A percentile compares a stretch with the other conserved stretches of the same genome.
Conservation (phyloP, 352 stramenopile genomes). For the Globisporangium cystogenes region DNA sequence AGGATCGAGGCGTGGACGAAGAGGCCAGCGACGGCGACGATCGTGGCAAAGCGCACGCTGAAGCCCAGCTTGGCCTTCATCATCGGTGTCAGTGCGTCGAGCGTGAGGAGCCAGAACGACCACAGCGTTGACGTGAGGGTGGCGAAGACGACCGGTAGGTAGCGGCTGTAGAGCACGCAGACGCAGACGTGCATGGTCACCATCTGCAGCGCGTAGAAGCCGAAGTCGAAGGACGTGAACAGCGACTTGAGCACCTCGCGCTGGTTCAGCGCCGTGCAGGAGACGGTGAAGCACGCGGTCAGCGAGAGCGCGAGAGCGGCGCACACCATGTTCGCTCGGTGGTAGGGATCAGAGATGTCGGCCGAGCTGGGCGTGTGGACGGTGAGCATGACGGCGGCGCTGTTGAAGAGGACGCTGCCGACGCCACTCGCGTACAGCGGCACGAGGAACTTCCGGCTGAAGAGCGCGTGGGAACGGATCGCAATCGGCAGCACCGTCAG, state of each 20-base stretch:
- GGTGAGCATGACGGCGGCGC: not conserved
- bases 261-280: slow-evolving; percentile 15
- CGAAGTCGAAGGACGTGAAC: slow-evolving; percentile 30
- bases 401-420: not conserved
- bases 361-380: too few relatives aligned
- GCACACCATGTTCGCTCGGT: not conserved
- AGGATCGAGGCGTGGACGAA: not conserved
- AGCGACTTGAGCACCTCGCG: slow-evolving; percentile 23
- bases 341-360: not conserved
- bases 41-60: slow-evolving; percentile 2
- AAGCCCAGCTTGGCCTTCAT: slow-evolving; percentile 18
- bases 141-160: slow-evolving; percentile 6
- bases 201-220: slow-evolving; percentile 24
- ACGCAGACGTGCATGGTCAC: slow-evolving; percentile 17
- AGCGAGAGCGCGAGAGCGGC: slow-evolving; percentile 4
- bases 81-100: slow-evolving; percentile 22
- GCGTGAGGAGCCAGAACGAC: slow-evolving; percentile 20
- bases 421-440: not conserved
- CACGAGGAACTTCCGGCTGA: not conserved
- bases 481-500: slow-evolving; percentile 1
- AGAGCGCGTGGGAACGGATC: slow-evolving; percentile 4
- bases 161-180: slow-evolving; percentile 15
- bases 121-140: slow-evolving; percentile 17
- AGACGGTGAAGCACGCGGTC: slow-evolving; percentile 8
- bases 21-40: not conserved